A percentile compares a stretch with the other conserved stretches of the same genome.
These are phyloP conservation scores for Camellia japonica DNA, from an alignment of 148 eudicot genomes.

Conservation along the genomic window DNA sequence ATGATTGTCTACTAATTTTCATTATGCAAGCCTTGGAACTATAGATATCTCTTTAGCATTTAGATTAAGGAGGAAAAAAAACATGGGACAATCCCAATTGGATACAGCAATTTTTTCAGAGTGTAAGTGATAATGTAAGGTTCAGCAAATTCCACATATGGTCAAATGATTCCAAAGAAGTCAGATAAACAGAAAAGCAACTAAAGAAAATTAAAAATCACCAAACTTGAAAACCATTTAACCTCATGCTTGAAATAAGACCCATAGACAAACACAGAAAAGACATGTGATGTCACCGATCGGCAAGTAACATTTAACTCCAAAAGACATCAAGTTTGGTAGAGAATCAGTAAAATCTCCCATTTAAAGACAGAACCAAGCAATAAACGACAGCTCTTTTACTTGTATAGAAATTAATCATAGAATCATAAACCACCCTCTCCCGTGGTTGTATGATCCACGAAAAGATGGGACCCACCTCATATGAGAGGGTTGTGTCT, in stretches of 20 bases:
- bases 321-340: not conserved
- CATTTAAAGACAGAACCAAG: not conserved
- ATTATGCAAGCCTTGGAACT: too few relatives aligned
- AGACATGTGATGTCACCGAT: not conserved
- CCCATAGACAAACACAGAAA: not conserved
- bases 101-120: too few relatives aligned
- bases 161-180: not conserved
- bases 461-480: too few relatives aligned
- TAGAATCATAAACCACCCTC: too few relatives aligned
- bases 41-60: too few relatives aligned
- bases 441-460: too few relatives aligned
- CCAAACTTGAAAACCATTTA: not conserved
- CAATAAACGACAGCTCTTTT: too few relatives aligned
- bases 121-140: too few relatives aligned
- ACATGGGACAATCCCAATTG: too few relatives aligned
- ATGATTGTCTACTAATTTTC: too few relatives aligned
- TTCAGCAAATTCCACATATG: not conserved
- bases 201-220: not conserved
- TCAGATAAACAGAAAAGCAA: not conserved
- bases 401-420: not conserved
- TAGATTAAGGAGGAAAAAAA: too few relatives aligned
- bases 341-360: not conserved
- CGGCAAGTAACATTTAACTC: not conserved
- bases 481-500: too few relatives aligned
- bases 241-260: not conserved